Base-by-base conservation (phyloP, 1,139 yeast species). In the Tardiomyces blankii region DNA sequence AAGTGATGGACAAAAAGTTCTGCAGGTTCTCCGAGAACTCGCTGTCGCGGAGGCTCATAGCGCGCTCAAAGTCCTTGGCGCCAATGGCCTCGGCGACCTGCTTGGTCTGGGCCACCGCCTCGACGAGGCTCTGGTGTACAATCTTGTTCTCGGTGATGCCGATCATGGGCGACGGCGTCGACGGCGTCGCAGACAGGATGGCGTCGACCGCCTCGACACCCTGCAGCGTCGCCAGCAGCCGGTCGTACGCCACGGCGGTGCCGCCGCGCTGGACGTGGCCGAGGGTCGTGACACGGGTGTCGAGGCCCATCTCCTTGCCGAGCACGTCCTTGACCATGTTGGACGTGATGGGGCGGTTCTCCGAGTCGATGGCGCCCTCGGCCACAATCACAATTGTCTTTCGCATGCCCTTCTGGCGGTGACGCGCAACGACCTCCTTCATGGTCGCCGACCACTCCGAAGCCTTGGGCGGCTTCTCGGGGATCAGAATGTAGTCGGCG, bases 201-300 rank as follows among this genome's bases (percentile, higher is more conserved):
- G 97, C 97, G 52, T 82, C 81, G 44, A 91, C 95, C 11, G 98
- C 97, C 61, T 89, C 97, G 32, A 89, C 96, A 64, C 98, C 98
- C 72, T 91, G 98, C 56, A 89, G 65, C 19, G 98, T 89, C 30
- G 96, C 96, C 53, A 91, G 69, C 62, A 84, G 68, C 59, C 98
- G 78, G 65, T 91, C 98, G 61, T 73, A 82, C 2, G 97, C 96
- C 47, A 88, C 96, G 2, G 98, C 96, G 40, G 94, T 76, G 63
- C 98, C 98, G 68, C 98, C 98, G 69, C 98, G 80, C 72, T 91
- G 98, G 44, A 91, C 96, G 63, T 91, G 98, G 39, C 98, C 98
- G 55, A 91, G 73, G 23, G 94, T 87, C 44, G 98, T 91, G 58
- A 89, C 82, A 66, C 98, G 78, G 18, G 97, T 89, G 61, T 91